Conservation (phyloP, 2,329 filamentous ascomycete species). For the Pseudogymnoascus sp. region DNA sequence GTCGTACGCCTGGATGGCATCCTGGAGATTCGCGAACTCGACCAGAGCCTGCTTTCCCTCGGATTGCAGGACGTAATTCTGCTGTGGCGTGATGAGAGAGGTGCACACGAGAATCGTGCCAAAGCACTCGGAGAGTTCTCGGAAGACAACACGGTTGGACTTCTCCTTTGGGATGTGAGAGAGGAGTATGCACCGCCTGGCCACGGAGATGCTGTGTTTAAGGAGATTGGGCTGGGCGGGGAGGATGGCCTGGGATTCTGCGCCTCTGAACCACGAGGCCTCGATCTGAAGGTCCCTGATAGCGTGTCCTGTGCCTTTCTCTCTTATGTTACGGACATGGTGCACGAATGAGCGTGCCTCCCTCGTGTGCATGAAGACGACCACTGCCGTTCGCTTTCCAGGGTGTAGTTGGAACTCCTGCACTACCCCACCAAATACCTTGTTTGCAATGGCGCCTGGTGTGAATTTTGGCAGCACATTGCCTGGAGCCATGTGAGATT, state of each 20-base stretch:
- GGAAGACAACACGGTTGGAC: not conserved
- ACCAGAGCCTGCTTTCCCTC: not conserved
- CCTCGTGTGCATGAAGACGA: conserved; percentile 7
- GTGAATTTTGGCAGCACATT: conserved; percentile 3
- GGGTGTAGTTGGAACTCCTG: conserved; percentile 13
- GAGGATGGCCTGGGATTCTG: not conserved
- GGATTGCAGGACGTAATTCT: not conserved
- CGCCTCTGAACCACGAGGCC: conserved; percentile 4
- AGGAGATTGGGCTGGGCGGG: not conserved
- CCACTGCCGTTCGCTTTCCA: not conserved
- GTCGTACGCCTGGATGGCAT: not conserved
- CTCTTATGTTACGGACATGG: conserved; percentile 4
- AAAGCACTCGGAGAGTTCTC: not conserved
- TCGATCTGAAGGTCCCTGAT: conserved; percentile 12
- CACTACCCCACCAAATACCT: conserved; percentile 10
- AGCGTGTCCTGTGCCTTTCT: conserved; percentile 7
- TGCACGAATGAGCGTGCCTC: conserved; percentile 11
- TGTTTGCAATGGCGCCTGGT: conserved; percentile 2
- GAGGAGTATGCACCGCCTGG: not conserved
- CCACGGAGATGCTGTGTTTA: not conserved
- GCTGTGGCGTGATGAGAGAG: not conserved
- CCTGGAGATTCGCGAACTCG: not conserved
- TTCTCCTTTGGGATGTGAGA: not conserved
- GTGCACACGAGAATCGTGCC: not conserved
- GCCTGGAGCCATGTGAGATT: not conserved